Evolutionary conservation across 495 filamentous ascomycete species (phyloP), one percentile per base, ranked within the genome.

Genomic region (Neohortaea acidophila): DNA sequence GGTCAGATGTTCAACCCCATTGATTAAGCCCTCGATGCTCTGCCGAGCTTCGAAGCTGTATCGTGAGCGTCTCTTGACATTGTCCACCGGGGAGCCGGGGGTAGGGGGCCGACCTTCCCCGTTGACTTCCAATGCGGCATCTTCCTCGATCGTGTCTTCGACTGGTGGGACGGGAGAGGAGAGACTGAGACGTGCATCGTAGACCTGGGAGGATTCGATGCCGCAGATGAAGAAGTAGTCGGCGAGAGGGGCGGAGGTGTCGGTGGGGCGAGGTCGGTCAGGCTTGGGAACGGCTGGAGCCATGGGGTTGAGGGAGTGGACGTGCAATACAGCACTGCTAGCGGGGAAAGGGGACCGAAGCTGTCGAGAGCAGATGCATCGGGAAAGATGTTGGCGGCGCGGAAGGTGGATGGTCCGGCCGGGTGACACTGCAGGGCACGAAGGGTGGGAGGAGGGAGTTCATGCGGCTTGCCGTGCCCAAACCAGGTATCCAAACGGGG

Each of bases 141-240:
- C 79, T 62, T 92, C 85, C 47, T 77, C 79, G 45, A 92, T 92
- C 6, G 78, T 87, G 41, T 76, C 72, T 34, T 83, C 71, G 43
- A 86, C 62, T 32, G 70, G 66, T 26, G 67, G 63, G 12, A 68
- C 52, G n/a, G 69, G 57, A 14, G 61, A 13, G 24, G 36, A 25
- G 15, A 32, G 10, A 32, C 36, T 44, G 23, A 36, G 30, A 21
- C 44, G 65, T 43, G 76, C 71, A 22, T 71, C 69, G 39, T 66
- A 53, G 36, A 72, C 58, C 53, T 70, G 67, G 1, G 62, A 48
- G 32, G 80, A 79, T 60, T 85, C 83, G 52, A 92, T 74, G 58
- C 89, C 89, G 47, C 82, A 84, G 47, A 97, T 94, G 83, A 89
- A 97, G 63, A 97, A 97, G 64, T 91, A 94, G 59, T 97, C 89